Evolutionary conservation across 805 yeast species (phyloP), one percentile per base, ranked within the genome.

Genomic region (Starmerella bombicola): DNA sequence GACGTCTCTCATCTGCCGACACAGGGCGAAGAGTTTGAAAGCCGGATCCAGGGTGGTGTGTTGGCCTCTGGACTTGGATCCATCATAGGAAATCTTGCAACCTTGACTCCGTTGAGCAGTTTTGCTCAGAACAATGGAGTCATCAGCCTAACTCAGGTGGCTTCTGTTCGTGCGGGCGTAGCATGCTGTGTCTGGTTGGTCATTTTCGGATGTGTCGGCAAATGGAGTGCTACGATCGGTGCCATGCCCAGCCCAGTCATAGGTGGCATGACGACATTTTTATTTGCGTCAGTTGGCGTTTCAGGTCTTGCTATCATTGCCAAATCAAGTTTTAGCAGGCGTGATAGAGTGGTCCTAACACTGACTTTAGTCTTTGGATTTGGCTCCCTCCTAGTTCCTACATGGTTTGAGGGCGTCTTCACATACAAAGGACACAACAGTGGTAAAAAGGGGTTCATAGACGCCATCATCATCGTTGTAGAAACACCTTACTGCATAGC

Each of bases 121-220:
- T 86, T 86, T 66, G 95, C 95, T 12, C 95, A 85, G 63, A 86
- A 86, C 64, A 86, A 86, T 59, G 95, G 95, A 68, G 95, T 85
- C 43, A 84, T 85, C 50, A 78, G 93, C 31, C 70, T 86, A 59
- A 86, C 95, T 36, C 83, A 82, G 59, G 84, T 95, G 64, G 95
- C 95, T 35, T 77, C 82, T 54, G 72, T 93, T 64, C 67, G 70
- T 37, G 83, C 74, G 19, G 96, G 91, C 30, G 76, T 74, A 60
- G 79, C 82, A 74, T 73, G 81, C 63, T 78, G 82, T 48, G 73
- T 82, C 66, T 82, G 80, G 67, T 64, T 85, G 49, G 55, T 85
- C 41, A 59, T 85, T 45, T 83, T 85, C 93, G 96, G 96, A 30
- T 62, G 85, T 31, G 80, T 85, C 57, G 70, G 93, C 45, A 81